Evolutionary conservation across 2,329 filamentous ascomycete genomes (phyloP).

Genomic region (Apiospora aurea): DNA sequence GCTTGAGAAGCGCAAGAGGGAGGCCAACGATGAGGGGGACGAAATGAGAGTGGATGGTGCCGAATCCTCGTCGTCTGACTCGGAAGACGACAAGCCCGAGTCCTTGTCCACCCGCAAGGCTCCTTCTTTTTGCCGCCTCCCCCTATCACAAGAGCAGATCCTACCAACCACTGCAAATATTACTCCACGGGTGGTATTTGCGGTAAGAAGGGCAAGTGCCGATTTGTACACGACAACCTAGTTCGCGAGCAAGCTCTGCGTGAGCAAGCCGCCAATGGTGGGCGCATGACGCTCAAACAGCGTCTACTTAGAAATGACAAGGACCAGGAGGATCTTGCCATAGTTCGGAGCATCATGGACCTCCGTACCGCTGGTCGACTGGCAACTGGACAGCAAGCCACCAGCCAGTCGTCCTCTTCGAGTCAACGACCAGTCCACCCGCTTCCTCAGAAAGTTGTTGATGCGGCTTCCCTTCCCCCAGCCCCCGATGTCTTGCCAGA

Average conservation of each 20-base stretch:
- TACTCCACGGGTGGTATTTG: slow-evolving; percentile 73
- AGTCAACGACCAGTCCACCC: slow-evolving; percentile 21
- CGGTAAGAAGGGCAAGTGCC: slow-evolving; percentile 78
- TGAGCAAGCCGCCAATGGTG: slow-evolving; percentile 70
- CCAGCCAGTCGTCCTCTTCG: slow-evolving; percentile 41
- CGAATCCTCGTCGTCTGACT: slow-evolving; percentile 53
- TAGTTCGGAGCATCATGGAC: slow-evolving; percentile 71
- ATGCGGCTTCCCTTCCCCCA: neutral
- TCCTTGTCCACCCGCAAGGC: slow-evolving; percentile 58
- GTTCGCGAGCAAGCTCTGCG: slow-evolving; percentile 68
- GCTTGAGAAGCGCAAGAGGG: slow-evolving; percentile 70
- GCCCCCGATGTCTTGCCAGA: slow-evolving; percentile 23
- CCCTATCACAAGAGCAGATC: slow-evolving; percentile 62
- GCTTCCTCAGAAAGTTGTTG: slow-evolving; percentile 22
- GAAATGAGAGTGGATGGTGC: slow-evolving; percentile 61
- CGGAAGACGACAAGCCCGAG: slow-evolving; percentile 67
- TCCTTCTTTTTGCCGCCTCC: slow-evolving; percentile 50
- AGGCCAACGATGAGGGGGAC: slow-evolving; percentile 71
- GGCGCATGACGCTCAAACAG: slow-evolving; percentile 70
- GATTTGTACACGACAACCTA: slow-evolving; percentile 72
- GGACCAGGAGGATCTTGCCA: slow-evolving; percentile 70
- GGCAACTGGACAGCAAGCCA: slow-evolving; percentile 39
- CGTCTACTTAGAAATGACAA: slow-evolving; percentile 72
- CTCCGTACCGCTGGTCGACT: slow-evolving; percentile 64
- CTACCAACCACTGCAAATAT: slow-evolving; percentile 74